Percentiles rank a stretch among this genome's conserved stretches.
Conservation (phyloP, 768 basidiomycete species). For the Macrocybe gigantea region DNA sequence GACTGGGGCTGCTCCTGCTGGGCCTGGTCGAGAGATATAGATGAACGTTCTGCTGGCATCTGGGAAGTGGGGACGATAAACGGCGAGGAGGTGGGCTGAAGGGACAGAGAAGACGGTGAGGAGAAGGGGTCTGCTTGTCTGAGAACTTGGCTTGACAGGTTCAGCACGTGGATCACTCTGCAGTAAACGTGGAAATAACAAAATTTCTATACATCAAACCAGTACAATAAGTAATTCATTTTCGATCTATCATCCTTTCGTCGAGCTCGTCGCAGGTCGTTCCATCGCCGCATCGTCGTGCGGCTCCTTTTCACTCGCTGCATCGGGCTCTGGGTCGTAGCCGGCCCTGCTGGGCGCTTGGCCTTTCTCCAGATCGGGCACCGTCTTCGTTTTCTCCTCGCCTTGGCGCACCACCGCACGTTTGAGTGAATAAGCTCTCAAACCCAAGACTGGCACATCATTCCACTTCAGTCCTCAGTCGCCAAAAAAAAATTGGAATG, state of each 20-base stretch:
- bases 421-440: conserved; percentile 56
- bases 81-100: conserved; percentile 9
- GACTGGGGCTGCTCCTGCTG: conserved; percentile 19
- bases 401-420: conserved; percentile 38
- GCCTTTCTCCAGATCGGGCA: conserved; percentile 14
- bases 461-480: not conserved
- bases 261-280: conserved; percentile 6
- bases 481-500: conserved; percentile 2
- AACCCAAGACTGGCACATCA: conserved; percentile 37
- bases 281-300: conserved; percentile 10
- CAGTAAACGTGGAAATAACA: not conserved
- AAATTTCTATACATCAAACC: not conserved
- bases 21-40: conserved; percentile 17
- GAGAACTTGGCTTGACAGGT: conserved; percentile 5
- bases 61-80: conserved; percentile 14
- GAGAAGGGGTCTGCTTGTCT: conserved; percentile 7
- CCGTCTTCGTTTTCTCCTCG: conserved; percentile 23
- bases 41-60: conserved; percentile 51
- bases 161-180: conserved; percentile 12
- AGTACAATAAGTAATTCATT: not conserved
- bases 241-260: not conserved
- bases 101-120: conserved; percentile 4
- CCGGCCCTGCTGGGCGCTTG: conserved; percentile 5
- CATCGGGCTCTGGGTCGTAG: not conserved
- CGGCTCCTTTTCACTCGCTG: conserved; percentile 13